Evolutionary conservation across 2,329 filamentous ascomycete genomes (phyloP).

Genomic region (Sphaerulina vaccinii): DNA sequence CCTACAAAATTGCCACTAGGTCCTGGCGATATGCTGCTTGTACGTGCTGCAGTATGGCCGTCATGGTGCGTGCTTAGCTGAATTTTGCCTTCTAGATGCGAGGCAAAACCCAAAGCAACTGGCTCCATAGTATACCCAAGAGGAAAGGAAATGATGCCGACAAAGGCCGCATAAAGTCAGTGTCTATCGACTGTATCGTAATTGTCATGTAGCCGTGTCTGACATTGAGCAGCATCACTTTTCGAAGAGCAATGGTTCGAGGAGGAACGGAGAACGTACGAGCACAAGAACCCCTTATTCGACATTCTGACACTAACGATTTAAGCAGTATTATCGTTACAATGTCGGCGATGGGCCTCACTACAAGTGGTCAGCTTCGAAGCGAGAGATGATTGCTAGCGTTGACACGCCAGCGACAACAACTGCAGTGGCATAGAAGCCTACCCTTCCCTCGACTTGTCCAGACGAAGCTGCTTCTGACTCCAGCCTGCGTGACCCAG

Average conservation of each 20-base stretch:
- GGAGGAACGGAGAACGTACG: constrained; percentile 67
- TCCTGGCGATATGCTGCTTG: constrained; percentile 72
- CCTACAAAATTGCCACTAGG: constrained; percentile 55
- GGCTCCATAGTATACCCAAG: constrained; percentile 78
- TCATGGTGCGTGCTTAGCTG: background rate
- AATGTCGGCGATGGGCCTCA: constrained; percentile 70
- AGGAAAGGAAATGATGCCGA: constrained; percentile 62
- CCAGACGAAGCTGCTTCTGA: no score
- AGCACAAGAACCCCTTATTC: background rate
- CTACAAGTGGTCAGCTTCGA: constrained; percentile 64
- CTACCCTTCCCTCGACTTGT: no score
- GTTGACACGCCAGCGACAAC: background rate
- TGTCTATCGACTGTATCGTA: background rate
- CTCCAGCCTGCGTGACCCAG: no score
- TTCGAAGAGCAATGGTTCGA: constrained; percentile 67
- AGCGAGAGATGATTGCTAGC: constrained; percentile 52
- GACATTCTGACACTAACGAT: background rate
- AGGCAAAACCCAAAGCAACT: constrained; percentile 70
- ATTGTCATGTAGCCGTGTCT: background rate
- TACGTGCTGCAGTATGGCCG: background rate
- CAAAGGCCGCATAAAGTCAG: constrained; percentile 60
- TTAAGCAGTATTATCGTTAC: constrained; percentile 66
- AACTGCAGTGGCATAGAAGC: background rate
- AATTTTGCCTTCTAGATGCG: constrained; percentile 54
- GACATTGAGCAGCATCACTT: constrained; percentile 59